These are phyloP conservation scores for Iberis pinnata DNA, from an alignment of 345 rosid genomes.

Conservation along the genomic window DNA sequence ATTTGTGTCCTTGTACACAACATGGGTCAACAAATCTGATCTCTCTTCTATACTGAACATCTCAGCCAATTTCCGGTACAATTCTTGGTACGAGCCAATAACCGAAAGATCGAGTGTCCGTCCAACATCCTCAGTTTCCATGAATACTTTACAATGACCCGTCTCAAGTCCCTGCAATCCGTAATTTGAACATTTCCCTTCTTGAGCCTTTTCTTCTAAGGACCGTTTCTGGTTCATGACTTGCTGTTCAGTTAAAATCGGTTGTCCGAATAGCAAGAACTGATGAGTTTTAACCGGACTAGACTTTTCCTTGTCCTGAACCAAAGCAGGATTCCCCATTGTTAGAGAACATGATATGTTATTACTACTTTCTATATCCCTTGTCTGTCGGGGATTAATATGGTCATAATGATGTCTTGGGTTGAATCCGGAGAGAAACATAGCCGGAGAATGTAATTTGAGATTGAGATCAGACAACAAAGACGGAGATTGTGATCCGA, in stretches of 20 bases:
- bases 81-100: slow-evolving; percentile 73
- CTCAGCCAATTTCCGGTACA: slow-evolving; percentile 52
- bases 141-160: slow-evolving; percentile 80
- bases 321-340: slow-evolving; percentile 49
- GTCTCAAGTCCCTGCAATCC: slow-evolving; percentile 33
- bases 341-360: slow-evolving; percentile 76
- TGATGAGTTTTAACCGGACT: slow-evolving; percentile 51
- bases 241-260: slow-evolving; percentile 47
- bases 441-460: slow-evolving; percentile 39
- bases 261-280: slow-evolving; percentile 82
- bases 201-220: slow-evolving; percentile 17
- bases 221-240: slow-evolving; percentile 15
- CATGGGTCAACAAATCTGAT: slow-evolving; percentile 45
- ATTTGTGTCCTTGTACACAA: slow-evolving; percentile 58
- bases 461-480: slow-evolving; percentile 53
- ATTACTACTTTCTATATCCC: slow-evolving; percentile 21
- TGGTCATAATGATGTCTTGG: slow-evolving; percentile 14
- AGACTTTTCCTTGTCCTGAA: slow-evolving; percentile 45
- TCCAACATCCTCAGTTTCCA: slow-evolving; percentile 82
- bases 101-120: slow-evolving; percentile 69
- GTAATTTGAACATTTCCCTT: too few relatives aligned
- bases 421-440: slow-evolving; percentile 36
- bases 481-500: slow-evolving; percentile 58
- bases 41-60: slow-evolving; percentile 75
- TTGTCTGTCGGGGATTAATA: slow-evolving; percentile 20